Conservation (phyloP, 2,329 filamentous ascomycete genomes). For the Ascomycota sp. region DNA sequence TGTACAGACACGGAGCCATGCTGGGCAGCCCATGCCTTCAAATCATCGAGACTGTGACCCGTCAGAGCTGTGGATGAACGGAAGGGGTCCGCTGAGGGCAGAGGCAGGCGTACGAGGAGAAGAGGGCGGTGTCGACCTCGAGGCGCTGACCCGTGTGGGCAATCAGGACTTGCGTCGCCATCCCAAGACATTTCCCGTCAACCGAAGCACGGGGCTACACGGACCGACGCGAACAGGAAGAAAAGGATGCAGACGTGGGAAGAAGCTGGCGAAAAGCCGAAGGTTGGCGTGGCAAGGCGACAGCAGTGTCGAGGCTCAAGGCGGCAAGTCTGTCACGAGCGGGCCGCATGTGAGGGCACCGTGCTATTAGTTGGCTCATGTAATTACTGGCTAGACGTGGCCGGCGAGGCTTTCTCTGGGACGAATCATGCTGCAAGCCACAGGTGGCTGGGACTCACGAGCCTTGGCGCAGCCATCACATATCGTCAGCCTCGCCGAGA, state of each 20-base stretch:
- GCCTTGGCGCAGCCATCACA: too few species aligned
- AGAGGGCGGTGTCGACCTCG: conserved; percentile 53
- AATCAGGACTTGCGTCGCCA: conserved; percentile 80
- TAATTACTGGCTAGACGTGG: too few species aligned
- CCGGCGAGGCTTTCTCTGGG: too few species aligned
- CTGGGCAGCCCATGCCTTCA: conserved; percentile 62
- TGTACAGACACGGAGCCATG: conserved; percentile 53
- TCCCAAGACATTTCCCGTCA: conserved; percentile 35
- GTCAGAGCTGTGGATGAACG: too few species aligned
- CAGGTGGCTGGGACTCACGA: too few species aligned
- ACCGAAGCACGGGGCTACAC: background rate
- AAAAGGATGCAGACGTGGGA: background rate
- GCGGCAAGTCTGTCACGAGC: background rate
- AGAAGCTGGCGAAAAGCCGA: background rate
- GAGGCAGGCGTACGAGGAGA: conserved; percentile 41
- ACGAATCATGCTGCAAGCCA: too few species aligned
- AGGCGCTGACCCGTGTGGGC: conserved; percentile 84
- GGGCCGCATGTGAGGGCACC: background rate
- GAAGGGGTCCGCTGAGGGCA: conserved; percentile 1
- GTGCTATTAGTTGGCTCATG: too few species aligned
- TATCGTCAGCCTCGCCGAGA: too few species aligned
- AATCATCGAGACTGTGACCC: conserved; percentile 63
- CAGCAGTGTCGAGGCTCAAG: background rate
- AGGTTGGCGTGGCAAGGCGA: background rate
- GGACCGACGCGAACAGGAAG: background rate